Conservation (phyloP, 768 basidiomycete species). For the Leccinum obscurum region DNA sequence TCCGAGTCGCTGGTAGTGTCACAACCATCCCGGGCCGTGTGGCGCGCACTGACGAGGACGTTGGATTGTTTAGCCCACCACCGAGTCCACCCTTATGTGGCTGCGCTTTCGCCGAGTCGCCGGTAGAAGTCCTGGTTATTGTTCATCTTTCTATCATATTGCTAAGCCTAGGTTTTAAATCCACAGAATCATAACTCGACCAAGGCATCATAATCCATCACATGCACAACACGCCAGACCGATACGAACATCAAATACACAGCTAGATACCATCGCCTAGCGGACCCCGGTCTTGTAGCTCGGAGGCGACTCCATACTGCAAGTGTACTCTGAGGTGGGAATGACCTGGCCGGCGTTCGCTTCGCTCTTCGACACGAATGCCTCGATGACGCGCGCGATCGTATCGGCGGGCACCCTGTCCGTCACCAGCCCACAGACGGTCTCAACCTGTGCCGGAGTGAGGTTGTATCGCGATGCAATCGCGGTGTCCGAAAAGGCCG, state of each 20-base stretch:
- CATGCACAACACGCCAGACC: not conserved
- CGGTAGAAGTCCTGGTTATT: too few species aligned
- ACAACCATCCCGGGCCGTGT: too few species aligned
- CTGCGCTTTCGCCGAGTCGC: too few species aligned
- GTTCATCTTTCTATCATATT: too few species aligned
- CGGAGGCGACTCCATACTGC: conserved; percentile 16
- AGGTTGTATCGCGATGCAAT: conserved; percentile 2
- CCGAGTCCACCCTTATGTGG: too few species aligned
- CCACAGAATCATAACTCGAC: not conserved
- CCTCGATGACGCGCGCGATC: conserved; percentile 19
- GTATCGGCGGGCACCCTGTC: conserved; percentile 19
- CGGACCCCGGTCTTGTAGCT: conserved; percentile 17
- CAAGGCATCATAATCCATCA: not conserved
- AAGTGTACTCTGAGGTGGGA: not conserved
- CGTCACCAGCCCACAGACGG: conserved; percentile 12
- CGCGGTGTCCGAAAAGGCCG: not conserved
- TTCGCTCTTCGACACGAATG: not conserved
- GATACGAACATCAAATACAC: not conserved
- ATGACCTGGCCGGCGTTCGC: not conserved
- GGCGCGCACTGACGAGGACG: too few species aligned
- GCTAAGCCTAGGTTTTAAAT: not conserved
- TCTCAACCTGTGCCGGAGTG: conserved; percentile 12
- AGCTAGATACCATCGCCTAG: not conserved
- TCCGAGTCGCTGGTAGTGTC: too few species aligned
- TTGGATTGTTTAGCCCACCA: too few species aligned